Base-by-base conservation (phyloP, 73 alveolate species). In the Blepharisma stoltei region DNA sequence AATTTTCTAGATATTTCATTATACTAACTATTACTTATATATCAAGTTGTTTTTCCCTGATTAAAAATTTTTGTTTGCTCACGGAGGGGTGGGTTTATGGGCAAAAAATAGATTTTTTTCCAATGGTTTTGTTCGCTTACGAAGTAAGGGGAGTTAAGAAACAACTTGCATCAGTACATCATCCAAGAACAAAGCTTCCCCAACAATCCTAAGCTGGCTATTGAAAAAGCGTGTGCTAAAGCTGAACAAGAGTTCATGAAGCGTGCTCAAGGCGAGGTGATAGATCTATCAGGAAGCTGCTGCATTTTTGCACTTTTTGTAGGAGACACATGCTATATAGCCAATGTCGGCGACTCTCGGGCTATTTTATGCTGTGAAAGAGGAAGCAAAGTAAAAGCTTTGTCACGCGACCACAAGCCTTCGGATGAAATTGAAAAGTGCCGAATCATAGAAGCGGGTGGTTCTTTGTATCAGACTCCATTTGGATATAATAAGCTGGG, bases 331-430 rank as follows among this genome's bases (percentile, higher is more conserved):
- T 89, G 95, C 79, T 96, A 85, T 87, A 93, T 92, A 43, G 99
- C 99, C 0, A 95, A 95, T 78, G 98, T 95, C 21, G 99, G 99
- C 9, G 99, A 96, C 71, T 81, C 96, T 54, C 84, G 99, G 71
- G 97, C 98, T 23, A 89, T 97, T 1, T 75, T 97, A 78, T 83
- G 96, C 69, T 97, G 93, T 11, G 89, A 92, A 32, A 92, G 87
- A 37, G 95, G 98, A 79, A 54, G 80, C 70, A 87, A 92, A 77
- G 83, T 88, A 52, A 70, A 84, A 66, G 85, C 95, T 7, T 86
- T 96, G 65, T 93, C 98, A 11, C 80, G 95, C 54, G 99, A 96
- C 83, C 99, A 96, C 84, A 93, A 97, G 55, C 99, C 99, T 7
- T 83, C 95, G 48, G 99, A 95, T 80, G 97, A 94, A 78, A 70